Conservation (phyloP, 164 flowering plant species). For the Stephania japonica region DNA sequence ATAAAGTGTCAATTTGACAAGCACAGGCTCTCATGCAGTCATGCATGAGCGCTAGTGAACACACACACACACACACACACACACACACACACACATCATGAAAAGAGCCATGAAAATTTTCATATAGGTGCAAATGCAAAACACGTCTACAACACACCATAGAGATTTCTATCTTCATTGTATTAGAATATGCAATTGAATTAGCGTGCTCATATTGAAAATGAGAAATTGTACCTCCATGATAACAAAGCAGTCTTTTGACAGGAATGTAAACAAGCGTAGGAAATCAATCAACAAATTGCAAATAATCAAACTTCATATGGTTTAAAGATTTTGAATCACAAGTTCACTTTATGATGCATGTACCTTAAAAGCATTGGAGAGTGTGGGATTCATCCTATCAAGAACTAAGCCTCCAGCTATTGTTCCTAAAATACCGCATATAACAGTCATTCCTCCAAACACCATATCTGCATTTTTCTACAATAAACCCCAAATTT, state of each 20-base stretch:
- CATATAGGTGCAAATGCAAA: background rate
- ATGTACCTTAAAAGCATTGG: conserved; percentile 87
- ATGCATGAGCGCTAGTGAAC: too few species aligned
- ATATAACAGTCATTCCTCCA: conserved; percentile 76
- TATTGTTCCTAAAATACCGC: conserved; percentile 84
- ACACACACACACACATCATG: too few species aligned
- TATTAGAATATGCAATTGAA: background rate
- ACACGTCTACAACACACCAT: background rate
- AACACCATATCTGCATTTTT: conserved; percentile 70
- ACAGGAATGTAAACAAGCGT: background rate
- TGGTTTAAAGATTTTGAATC: background rate
- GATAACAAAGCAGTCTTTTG: background rate
- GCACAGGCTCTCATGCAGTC: too few species aligned
- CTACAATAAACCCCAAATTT: conserved; percentile 29
- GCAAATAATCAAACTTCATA: background rate
- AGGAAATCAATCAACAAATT: background rate
- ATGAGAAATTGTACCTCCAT: background rate
- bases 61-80: too few species aligned
- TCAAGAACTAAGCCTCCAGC: conserved; percentile 80
- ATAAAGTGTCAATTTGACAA: background rate
- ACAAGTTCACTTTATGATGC: background rate
- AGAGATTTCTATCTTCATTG: background rate
- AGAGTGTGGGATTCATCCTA: conserved; percentile 49
- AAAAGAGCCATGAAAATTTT: background rate
- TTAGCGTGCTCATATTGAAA: background rate